A percentile compares a stretch with the other conserved stretches of the same genome.
phyloP scores from a whole-genome alignment of 805 yeast genomes.

The Nematodospora valgi region DNA sequence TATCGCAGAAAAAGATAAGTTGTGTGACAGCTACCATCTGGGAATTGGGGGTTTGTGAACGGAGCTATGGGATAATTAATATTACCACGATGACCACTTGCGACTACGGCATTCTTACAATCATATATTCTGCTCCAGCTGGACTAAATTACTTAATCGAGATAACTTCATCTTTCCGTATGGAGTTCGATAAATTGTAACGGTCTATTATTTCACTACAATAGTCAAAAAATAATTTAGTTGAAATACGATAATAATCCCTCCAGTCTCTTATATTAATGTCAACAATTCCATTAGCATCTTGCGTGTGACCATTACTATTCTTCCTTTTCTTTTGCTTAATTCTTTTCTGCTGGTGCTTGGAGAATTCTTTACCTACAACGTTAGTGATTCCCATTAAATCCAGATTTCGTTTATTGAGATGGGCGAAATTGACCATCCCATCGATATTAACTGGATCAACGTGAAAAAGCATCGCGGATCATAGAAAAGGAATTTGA shows the following conservation, averaged over 20 bases:
- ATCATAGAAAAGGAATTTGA: constrained; percentile 39
- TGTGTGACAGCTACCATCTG: constrained; percentile 32
- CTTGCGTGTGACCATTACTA: constrained; percentile 14
- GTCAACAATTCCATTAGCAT: constrained; percentile 34
- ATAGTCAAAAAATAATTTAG: constrained; percentile 35
- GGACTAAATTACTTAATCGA: constrained; percentile 24
- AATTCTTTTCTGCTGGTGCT: constrained; percentile 36
- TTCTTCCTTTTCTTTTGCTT: constrained; percentile 12
- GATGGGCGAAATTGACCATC: constrained; percentile 37
- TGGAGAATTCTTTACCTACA: constrained; percentile 43
- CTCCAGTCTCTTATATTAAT: constrained; percentile 42
- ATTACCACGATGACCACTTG: constrained; percentile 35
- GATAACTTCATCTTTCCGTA: constrained; percentile 31
- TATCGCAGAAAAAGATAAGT: constrained; percentile 28
- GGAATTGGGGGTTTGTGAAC: constrained; percentile 13
- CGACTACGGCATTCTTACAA: constrained; percentile 30
- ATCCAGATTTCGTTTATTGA: constrained; percentile 28
- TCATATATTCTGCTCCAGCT: constrained; percentile 23
- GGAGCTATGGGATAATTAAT: constrained; percentile 30
- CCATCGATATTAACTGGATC: constrained; percentile 45
- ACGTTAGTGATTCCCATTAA: constrained; percentile 40
- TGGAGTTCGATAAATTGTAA: constrained; percentile 26
- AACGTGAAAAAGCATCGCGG: constrained; percentile 48
- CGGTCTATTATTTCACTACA: constrained; percentile 32
- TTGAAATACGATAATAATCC: constrained; percentile 44